Evolutionary conservation across 192 early-diverging fungal genomes (phyloP), one percentile per base, ranked within the genome.

Genomic region (Coemansia asiatica): DNA sequence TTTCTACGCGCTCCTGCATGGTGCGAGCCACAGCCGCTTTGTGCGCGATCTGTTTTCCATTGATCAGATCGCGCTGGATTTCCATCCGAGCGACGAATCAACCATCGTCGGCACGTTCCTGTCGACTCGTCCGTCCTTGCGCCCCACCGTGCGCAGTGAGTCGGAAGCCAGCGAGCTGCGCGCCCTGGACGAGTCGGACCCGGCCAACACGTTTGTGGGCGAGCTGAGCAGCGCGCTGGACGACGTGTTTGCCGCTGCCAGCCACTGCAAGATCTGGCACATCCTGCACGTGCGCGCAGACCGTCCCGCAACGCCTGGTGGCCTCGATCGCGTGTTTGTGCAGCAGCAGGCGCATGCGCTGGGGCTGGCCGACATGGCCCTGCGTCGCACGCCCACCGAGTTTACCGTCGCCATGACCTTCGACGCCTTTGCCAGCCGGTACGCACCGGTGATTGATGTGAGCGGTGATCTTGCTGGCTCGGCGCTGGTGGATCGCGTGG

Each of bases 261-360:
- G 82, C 21, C 85, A 90, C 53, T 94, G 94, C 31, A 84, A 85
- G 38, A 74, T 88, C 6, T 98, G 94, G 92, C 83, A 90, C 33
- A 83, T 97, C 8, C 80, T 91, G 60, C 95, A 95, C 80, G 76
- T 96, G 19, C 74, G 87, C 27, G 87, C 93, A 6, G 88, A 91
- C 60, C 86, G 87, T 65, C 77, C 71, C 0, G 55, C 47, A 26
- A 48, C 87, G 58, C 4, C 15, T 15, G 55, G 55, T 1, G 13
- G 21, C 9, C 55, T 56, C 3, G 92, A 94, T 68, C 56, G 61
- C 9, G 84, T 81, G 58, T 83, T 83, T 36, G 82, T 98, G 46
- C 83, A 77, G 35, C 67, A 84, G 10, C 94, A 96, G 72, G 71
- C 96, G 6, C 74, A 85, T 7, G 82, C 85, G 13, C 80, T 90